Conservation (phyloP, 2,329 filamentous ascomycete genomes). For the Ophiostoma sp. region DNA sequence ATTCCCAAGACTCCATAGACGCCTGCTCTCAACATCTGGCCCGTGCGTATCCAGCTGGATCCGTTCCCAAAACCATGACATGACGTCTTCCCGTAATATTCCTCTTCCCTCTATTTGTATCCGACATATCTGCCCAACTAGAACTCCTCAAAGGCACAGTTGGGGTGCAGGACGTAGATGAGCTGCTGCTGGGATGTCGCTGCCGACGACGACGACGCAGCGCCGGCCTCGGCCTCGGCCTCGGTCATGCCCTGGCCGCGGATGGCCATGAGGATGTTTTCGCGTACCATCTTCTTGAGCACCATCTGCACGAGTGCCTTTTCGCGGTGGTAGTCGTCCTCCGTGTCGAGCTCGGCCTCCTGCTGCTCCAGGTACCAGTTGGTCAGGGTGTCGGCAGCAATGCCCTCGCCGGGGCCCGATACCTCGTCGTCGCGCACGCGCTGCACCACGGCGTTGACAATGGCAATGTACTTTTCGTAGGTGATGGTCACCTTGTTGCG, state of each 20-base stretch:
- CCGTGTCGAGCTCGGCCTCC: slow-evolving; percentile 72
- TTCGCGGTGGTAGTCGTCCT: slow-evolving; percentile 77
- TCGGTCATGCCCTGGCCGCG: slow-evolving; percentile 55
- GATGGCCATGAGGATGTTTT: slow-evolving; percentile 82
- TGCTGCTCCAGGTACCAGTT: slow-evolving; percentile 90
- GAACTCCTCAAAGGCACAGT: slow-evolving; percentile 72
- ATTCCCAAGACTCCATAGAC: slow-evolving; percentile 10
- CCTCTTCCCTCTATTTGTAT: not conserved
- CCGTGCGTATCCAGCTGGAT: not conserved
- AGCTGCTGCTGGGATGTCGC: slow-evolving; percentile 44
- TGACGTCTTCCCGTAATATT: not conserved
- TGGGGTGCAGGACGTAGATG: slow-evolving; percentile 89
- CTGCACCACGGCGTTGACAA: slow-evolving; percentile 79
- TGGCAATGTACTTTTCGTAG: slow-evolving; percentile 89
- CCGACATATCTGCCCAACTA: slow-evolving; percentile 28
- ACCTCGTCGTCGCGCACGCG: slow-evolving; percentile 79
- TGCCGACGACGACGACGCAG: slow-evolving; percentile 22
- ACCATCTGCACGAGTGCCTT: slow-evolving; percentile 73
- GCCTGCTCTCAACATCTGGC: slow-evolving; percentile 6
- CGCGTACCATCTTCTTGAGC: slow-evolving; percentile 91
- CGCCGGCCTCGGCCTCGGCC: slow-evolving; percentile 32
- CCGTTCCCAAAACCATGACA: not conserved
- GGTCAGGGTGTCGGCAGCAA: slow-evolving; percentile 74
- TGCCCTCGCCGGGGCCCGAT: slow-evolving; percentile 66
- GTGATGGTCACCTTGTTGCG: slow-evolving; percentile 76